A percentile compares a stretch with the other conserved stretches of the same genome.
Evolutionary conservation across 1,284 basidiomycete genomes (phyloP).

Genomic region (Cryptococcus sp.): DNA sequence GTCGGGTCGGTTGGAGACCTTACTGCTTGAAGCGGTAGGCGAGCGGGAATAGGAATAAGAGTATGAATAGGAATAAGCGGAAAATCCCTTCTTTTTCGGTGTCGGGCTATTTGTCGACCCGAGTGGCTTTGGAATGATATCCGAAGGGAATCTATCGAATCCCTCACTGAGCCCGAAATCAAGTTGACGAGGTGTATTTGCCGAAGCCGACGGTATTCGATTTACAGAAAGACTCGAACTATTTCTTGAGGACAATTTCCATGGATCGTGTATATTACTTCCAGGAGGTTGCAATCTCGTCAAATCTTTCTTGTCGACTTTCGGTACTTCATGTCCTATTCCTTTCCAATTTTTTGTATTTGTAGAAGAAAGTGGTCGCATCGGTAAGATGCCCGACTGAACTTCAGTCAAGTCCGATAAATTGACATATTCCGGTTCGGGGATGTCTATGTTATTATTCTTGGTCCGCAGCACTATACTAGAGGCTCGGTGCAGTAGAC

Average conservation of each 20-base stretch:
- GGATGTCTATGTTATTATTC: neutral
- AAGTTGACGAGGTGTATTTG: neutral
- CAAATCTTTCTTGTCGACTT: no score
- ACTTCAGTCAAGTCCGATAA: no score
- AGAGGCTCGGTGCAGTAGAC: neutral
- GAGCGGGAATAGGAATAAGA: neutral
- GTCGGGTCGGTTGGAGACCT: neutral
- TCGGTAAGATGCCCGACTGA: no score
- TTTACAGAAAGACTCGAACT: no score
- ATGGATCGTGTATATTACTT: no score
- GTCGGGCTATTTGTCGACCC: conserved; percentile 1
- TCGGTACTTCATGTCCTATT: no score
- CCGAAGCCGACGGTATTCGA: no score
- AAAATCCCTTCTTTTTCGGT: neutral
- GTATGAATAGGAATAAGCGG: conserved; percentile 1
- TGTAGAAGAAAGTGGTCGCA: no score
- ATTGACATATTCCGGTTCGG: no score
- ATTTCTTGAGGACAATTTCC: no score
- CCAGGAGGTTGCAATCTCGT: no score
- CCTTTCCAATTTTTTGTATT: no score
- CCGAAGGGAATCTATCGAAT: conserved; percentile 5
- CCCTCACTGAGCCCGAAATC: conserved; percentile 11
- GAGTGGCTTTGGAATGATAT: neutral
- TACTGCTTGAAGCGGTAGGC: neutral
- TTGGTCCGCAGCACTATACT: neutral